Conservation (phyloP, 2,329 filamentous ascomycete species). For the Apiospora rasikravindrae region DNA sequence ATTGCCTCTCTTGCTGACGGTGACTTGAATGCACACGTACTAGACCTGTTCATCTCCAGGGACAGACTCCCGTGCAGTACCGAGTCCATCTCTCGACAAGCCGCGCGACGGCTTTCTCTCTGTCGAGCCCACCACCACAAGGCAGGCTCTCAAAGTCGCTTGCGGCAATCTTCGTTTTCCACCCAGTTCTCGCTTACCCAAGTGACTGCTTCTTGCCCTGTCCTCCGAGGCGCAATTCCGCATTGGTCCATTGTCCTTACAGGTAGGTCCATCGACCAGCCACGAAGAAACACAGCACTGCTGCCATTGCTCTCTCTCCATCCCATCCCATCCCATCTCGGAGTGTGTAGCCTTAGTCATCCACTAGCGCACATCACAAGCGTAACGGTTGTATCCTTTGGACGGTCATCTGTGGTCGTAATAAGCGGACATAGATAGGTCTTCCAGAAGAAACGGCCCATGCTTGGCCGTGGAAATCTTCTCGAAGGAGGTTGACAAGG, state of each 20-base stretch:
- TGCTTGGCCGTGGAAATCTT: constrained; percentile 15
- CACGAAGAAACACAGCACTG: constrained; percentile 1
- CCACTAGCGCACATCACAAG: constrained; percentile 14
- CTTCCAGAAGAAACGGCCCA: constrained; percentile 15
- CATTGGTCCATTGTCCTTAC: not conserved
- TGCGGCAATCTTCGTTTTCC: not conserved
- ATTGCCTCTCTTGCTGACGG: constrained; percentile 1
- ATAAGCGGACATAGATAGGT: constrained; percentile 14
- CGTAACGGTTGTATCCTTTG: constrained; percentile 6
- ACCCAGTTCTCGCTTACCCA: not conserved
- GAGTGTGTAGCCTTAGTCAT: constrained; percentile 11
- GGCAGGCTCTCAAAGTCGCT: not conserved
- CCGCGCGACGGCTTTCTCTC: not conserved
- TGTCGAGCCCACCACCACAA: not conserved
- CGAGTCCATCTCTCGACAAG: not conserved
- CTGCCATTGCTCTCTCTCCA: not conserved
- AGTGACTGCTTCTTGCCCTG: not conserved
- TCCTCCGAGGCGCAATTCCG: not conserved
- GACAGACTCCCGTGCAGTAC: not conserved
- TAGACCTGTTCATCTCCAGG: constrained; percentile 1
- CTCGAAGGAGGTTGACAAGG: constrained; percentile 14
- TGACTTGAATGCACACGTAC: not conserved
- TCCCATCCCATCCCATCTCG: not conserved
- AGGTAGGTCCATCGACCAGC: not conserved
- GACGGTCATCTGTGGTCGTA: constrained; percentile 9